phyloP scores from a whole-genome alignment of 1,284 basidiomycete species.

The Malassezia dermatis region DNA sequence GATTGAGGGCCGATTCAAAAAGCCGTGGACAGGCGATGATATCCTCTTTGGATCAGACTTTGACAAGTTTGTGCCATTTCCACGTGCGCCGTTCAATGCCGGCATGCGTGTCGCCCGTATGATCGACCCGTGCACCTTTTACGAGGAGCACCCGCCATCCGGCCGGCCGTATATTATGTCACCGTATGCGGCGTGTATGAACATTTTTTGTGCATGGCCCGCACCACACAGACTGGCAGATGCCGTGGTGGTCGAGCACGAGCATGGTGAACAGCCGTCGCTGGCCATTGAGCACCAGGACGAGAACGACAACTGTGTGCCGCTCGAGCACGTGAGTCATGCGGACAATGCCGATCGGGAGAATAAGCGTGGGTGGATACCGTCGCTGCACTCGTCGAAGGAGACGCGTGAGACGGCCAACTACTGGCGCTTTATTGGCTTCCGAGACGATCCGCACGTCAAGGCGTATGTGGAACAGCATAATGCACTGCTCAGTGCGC shows the following conservation, averaged over 20 bases:
- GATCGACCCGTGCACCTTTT: slow-evolving; percentile 48
- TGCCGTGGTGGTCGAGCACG: slow-evolving; percentile 46
- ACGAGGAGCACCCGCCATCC: slow-evolving; percentile 44
- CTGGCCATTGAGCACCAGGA: slow-evolving; percentile 25
- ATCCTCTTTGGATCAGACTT: slow-evolving; percentile 43
- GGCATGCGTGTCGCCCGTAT: slow-evolving; percentile 49
- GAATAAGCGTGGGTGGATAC: slow-evolving; percentile 33
- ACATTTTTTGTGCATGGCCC: slow-evolving; percentile 49
- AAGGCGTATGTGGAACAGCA: slow-evolving; percentile 32
- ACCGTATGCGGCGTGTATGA: slow-evolving; percentile 50
- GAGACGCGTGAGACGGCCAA: slow-evolving; percentile 39
- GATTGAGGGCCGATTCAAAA: slow-evolving; percentile 50
- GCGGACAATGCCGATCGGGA: slow-evolving; percentile 18
- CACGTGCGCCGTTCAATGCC: slow-evolving; percentile 47
- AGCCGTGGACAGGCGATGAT: slow-evolving; percentile 32
- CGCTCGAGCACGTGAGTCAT: slow-evolving; percentile 37
- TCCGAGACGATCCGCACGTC: slow-evolving; percentile 37
- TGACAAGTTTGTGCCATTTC: slow-evolving; percentile 43
- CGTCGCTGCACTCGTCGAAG: slow-evolving; percentile 19
- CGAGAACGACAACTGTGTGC: slow-evolving; percentile 44
- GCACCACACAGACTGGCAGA: slow-evolving; percentile 43
- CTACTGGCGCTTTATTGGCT: slow-evolving; percentile 50
- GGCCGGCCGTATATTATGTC: slow-evolving; percentile 51
- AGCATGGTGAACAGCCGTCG: slow-evolving; percentile 23
- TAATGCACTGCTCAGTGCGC: not conserved